Conservation (phyloP, 148 eudicot species). For the Camellia sinensis region DNA sequence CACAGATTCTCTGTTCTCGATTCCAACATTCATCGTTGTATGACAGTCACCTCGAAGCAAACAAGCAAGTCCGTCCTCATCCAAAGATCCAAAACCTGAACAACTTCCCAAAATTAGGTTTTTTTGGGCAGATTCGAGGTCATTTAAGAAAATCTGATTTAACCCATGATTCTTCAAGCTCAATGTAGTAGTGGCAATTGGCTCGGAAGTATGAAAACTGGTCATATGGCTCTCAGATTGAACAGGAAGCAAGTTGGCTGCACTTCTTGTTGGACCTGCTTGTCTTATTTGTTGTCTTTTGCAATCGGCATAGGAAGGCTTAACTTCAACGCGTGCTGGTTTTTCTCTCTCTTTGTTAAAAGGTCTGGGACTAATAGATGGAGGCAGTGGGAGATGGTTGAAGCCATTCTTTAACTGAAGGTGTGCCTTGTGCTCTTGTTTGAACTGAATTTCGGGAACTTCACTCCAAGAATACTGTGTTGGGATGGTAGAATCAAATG, state of each 20-base stretch:
- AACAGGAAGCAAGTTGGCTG: constrained; percentile 26
- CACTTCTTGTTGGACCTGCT: constrained; percentile 19
- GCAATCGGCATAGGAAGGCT: constrained; percentile 23
- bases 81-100: constrained; percentile 34
- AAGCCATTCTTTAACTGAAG: constrained; percentile 29
- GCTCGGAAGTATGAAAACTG: constrained; percentile 25
- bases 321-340: constrained; percentile 24
- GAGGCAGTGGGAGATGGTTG: constrained; percentile 32
- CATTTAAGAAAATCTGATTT: constrained; percentile 30
- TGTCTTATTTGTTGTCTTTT: constrained; percentile 23
- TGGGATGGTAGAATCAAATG: constrained; percentile 35
- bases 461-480: constrained; percentile 41
- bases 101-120: constrained; percentile 34
- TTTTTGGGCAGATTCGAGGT: constrained; percentile 33
- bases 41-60: constrained; percentile 44
- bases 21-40: constrained; percentile 27
- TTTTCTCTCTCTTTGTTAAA: constrained; percentile 34
- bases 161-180: constrained; percentile 31
- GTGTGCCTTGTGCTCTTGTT: constrained; percentile 37
- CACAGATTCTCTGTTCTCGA: constrained; percentile 38
- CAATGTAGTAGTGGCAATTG: constrained; percentile 28
- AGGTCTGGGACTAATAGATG: constrained; percentile 27
- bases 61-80: constrained; percentile 36
- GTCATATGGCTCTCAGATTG: constrained; percentile 24
- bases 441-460: constrained; percentile 41